phyloP scores from a whole-genome alignment of 176 grass and related monocot genomes.

The Ensete ventricosum region DNA sequence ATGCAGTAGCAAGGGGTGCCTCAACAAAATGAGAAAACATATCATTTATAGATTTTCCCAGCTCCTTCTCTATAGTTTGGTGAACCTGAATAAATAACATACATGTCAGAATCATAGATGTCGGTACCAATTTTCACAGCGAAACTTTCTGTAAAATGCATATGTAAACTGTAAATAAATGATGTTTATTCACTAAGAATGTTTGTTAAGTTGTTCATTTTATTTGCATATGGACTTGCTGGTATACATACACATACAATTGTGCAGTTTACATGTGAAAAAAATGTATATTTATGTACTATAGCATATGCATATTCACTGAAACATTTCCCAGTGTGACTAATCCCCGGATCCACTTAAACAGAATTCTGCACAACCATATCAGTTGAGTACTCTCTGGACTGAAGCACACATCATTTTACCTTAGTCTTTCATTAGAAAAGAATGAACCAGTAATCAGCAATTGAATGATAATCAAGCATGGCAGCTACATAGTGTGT shows the following conservation, averaged over 20 bases:
- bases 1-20: slow-evolving; percentile 89
- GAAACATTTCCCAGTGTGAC: background rate
- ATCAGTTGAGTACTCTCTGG: background rate
- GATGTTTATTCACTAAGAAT: too few relatives aligned
- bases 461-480: too few relatives aligned
- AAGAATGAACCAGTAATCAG: background rate
- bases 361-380: background rate
- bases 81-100: slow-evolving; percentile 37
- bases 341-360: background rate
- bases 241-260: background rate
- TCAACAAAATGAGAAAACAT: slow-evolving; percentile 76
- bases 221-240: too few relatives aligned
- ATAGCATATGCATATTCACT: background rate
- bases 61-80: slow-evolving; percentile 77
- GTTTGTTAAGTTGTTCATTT: too few relatives aligned
- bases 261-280: background rate
- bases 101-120: slow-evolving; percentile 7
- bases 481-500: background rate
- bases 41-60: slow-evolving; percentile 61
- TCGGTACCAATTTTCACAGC: background rate
- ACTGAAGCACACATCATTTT: background rate
- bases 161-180: too few relatives aligned
- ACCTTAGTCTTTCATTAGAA: background rate
- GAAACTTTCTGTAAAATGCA: background rate
- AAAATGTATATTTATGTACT: background rate